Evolutionary conservation across 352 stramenopile genomes (phyloP), one percentile per base, ranked within the genome.

Genomic region (Pythium scleroteichum): DNA sequence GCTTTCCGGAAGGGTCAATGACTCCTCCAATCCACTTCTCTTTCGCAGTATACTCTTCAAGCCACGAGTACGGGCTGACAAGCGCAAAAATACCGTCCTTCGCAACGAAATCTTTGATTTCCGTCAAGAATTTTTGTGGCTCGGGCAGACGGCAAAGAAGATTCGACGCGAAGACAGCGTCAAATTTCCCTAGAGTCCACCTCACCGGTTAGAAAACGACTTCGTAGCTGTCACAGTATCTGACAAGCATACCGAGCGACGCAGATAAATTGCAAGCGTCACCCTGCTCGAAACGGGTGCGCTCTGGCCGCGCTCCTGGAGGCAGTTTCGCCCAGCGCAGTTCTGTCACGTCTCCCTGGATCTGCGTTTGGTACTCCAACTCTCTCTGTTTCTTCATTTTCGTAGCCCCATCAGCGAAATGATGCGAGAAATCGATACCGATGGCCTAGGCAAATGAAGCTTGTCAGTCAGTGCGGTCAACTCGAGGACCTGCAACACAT

Each of bases 1-100:
- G 68, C n/a, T 74, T 62, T 17, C 73, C 75, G 17, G 82, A 54
- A 4, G 53, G 63, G 33, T 81, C 76, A 2, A 72, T 60, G 14
- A 76, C 67, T 12, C 66, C 88, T 14, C 87, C 88, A 59, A 97
- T 90, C 88, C 88, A 97, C 53, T 95, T 83, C 33, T 92, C 76
- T 55, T 88, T 85, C n/a, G 80, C 68, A 8, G 97, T 99, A 77
- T 98, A 99, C 66, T 99, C 93, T 60, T 97, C 85, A 49, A 99
- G 73, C 96, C 96, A 99, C 52, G 91, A 98, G 75, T 98, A 99
- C 27, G 97, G 97, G 22, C 94, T 98, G 24, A 98, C 87, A 53
- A 99, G 85, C 4, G 98, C 92, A 29, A 98, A 82, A 55, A 98
- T 79, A 17, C 97, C 97, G 40, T 84, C 92, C 33, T 86, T 77